Conservation (phyloP, 768 basidiomycete species). For the Suillus decipiens region DNA sequence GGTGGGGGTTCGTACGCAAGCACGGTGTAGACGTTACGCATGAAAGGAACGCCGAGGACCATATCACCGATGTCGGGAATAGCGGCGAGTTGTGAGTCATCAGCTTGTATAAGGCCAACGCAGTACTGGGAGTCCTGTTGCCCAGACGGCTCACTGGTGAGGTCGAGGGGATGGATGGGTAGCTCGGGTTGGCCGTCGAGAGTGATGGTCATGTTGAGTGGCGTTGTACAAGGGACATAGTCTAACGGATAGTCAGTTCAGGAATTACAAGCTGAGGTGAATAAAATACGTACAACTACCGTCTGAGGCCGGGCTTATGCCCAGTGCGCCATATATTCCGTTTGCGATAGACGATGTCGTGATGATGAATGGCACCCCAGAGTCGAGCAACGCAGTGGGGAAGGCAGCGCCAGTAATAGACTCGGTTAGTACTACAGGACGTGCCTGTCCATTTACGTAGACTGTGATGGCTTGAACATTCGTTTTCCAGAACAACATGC, state of each 20-base stretch:
- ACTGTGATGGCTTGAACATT: constrained; percentile 59
- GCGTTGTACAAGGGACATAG: constrained; percentile 70
- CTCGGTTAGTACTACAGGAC: constrained; percentile 42
- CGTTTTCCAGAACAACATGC: constrained; percentile 65
- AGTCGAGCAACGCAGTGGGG: constrained; percentile 73
- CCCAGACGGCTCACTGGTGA: constrained; percentile 51
- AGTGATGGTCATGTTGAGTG: constrained; percentile 72
- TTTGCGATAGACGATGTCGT: constrained; percentile 64
- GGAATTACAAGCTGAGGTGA: neutral
- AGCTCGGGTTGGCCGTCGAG: constrained; percentile 58
- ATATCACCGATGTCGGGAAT: constrained; percentile 57
- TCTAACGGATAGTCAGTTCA: constrained; percentile 43
- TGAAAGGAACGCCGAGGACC: constrained; percentile 77
- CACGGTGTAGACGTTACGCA: constrained; percentile 76
- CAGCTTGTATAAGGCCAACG: constrained; percentile 67
- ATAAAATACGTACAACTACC: constrained; percentile 56
- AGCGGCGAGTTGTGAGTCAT: constrained; percentile 42
- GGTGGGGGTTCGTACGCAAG: constrained; percentile 61
- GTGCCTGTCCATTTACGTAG: constrained; percentile 48
- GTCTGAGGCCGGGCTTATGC: constrained; percentile 56
- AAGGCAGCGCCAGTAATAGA: constrained; percentile 41
- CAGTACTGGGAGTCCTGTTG: constrained; percentile 50
- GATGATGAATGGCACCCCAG: constrained; percentile 68
- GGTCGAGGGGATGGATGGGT: constrained; percentile 74
- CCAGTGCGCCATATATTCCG: constrained; percentile 76